Conservation (phyloP, 306 rosid genomes). For the Acacia confusa region DNA sequence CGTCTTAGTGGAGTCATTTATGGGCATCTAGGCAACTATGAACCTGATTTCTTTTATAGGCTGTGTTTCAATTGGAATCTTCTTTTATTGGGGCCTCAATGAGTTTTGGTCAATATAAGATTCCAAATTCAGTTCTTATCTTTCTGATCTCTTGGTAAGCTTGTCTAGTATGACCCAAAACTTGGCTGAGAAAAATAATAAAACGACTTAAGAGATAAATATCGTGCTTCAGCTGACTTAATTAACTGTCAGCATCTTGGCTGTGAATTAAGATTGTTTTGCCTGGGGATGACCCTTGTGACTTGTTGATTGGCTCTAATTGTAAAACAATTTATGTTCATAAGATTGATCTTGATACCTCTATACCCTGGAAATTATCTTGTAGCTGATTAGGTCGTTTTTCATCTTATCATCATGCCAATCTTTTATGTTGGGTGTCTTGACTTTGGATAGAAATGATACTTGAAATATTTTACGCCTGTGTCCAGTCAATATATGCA, state of each 20-base stretch:
- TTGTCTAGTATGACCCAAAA: background rate
- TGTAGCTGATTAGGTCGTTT: background rate
- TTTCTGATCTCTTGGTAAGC: background rate
- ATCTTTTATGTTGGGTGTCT: background rate
- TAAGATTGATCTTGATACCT: background rate
- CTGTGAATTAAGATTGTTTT: background rate
- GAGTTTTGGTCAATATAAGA: background rate
- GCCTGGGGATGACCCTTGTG: background rate
- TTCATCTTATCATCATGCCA: background rate
- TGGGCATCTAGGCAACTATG: conserved; percentile 40
- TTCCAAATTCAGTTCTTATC: background rate
- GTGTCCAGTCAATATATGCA: too few relatives aligned
- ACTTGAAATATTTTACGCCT: background rate
- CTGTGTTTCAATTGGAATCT: background rate
- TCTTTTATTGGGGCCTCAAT: background rate
- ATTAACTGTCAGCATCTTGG: background rate
- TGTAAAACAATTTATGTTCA: background rate
- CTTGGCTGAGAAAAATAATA: background rate
- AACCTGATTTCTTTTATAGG: conserved; percentile 33
- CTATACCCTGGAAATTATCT: background rate
- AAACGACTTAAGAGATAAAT: background rate
- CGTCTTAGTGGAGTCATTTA: conserved; percentile 50
- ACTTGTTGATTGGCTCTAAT: background rate
- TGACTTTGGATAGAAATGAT: background rate
- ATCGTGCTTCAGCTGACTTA: background rate